Conservation (phyloP, 495 filamentous ascomycete species). For the Symbiotaphrina buchneri region DNA sequence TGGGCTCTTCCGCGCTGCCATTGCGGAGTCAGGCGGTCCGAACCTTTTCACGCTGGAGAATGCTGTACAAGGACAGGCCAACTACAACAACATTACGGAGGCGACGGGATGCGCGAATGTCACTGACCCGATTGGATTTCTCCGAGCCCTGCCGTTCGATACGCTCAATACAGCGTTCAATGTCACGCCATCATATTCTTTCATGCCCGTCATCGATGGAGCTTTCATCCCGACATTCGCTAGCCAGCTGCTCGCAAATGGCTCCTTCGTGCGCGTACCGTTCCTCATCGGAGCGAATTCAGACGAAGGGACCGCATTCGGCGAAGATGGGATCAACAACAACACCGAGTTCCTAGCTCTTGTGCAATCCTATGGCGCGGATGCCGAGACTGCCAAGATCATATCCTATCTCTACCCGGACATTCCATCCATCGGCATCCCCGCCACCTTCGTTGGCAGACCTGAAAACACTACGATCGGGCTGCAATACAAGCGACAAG, state of each 20-base stretch:
- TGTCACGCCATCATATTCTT: too few relatives aligned
- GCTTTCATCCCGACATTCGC: conserved; percentile 21
- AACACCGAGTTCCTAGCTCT: conserved; percentile 15
- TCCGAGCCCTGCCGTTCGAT: too few relatives aligned
- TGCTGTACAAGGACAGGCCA: too few relatives aligned
- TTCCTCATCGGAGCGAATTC: conserved; percentile 23
- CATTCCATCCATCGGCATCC: conserved; percentile 21
- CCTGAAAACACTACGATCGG: conserved; percentile 17
- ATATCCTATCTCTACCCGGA: conserved; percentile 27
- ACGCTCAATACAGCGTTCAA: too few relatives aligned
- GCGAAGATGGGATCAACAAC: conserved; percentile 20
- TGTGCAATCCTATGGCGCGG: conserved; percentile 4
- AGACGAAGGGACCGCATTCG: conserved; percentile 25
- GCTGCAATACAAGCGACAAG: conserved; percentile 25
- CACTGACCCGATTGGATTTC: too few relatives aligned
- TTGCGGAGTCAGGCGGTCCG: too few relatives aligned
- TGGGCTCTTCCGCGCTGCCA: too few relatives aligned
- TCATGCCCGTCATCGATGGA: conserved; percentile 28
- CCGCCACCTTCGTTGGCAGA: conserved; percentile 18
- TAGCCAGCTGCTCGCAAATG: conserved; percentile 12
- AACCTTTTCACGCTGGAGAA: too few relatives aligned
- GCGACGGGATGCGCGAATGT: too few relatives aligned
- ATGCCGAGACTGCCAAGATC: conserved; percentile 8
- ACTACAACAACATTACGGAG: too few relatives aligned
- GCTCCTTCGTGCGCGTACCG: conserved; percentile 23